These are phyloP conservation scores for Volutella citrinella DNA, from an alignment of 2,329 filamentous ascomycete species.

Conservation along the genomic window DNA sequence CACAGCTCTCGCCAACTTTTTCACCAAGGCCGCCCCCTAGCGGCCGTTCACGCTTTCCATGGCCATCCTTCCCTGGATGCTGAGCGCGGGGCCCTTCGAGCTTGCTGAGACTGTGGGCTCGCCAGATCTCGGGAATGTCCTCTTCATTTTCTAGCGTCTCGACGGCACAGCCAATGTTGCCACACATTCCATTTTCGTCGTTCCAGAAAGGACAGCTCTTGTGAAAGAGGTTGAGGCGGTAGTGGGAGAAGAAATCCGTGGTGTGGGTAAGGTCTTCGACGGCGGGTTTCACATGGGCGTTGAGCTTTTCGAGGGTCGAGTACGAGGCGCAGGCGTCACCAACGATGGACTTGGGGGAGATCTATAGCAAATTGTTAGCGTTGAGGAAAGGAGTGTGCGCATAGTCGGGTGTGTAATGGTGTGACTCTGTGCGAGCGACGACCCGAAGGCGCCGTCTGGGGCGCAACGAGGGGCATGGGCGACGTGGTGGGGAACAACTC, in stretches of 20 bases:
- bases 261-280: constrained; percentile 78
- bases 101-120: constrained; percentile 87
- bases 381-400: constrained; percentile 46
- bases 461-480: constrained; percentile 4
- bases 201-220: constrained; percentile 96
- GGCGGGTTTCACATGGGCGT: constrained; percentile 70
- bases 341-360: constrained; percentile 84
- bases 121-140: constrained; percentile 89
- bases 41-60: constrained; percentile 68
- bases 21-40: constrained; percentile 81
- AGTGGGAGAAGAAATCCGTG: constrained; percentile 98
- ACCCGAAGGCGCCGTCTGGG: too few relatives aligned
- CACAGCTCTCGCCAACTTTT: constrained; percentile 88
- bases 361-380: too few relatives aligned
- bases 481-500: constrained; percentile 30
- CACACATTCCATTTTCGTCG: constrained; percentile 90
- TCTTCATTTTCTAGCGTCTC: constrained; percentile 94
- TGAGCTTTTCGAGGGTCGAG: constrained; percentile 81
- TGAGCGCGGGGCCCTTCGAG: constrained; percentile 86
- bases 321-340: constrained; percentile 95
- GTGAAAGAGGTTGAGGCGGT: constrained; percentile 90
- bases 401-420: constrained; percentile 4
- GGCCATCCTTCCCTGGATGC: constrained; percentile 77
- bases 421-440: not conserved
- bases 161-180: constrained; percentile 94